A percentile compares a stretch with the other conserved stretches of the same genome.
phyloP scores from a whole-genome alignment of 2,329 filamentous ascomycete species.

The Paracamarosporium sp. region DNA sequence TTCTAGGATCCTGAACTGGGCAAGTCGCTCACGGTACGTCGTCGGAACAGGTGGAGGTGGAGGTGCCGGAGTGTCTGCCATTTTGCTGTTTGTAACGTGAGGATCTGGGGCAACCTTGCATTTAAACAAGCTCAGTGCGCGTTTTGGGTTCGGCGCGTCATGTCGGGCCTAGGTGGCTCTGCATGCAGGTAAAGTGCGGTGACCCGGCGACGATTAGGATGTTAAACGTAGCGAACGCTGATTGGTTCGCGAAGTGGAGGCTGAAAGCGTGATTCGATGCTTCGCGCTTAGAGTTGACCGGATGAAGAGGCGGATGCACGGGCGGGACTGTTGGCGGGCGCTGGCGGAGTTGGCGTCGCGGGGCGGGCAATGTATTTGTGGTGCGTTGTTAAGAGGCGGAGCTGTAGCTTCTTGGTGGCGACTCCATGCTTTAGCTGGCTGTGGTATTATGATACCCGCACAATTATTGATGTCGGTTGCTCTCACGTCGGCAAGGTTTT shows the following conservation, averaged over 20 bases:
- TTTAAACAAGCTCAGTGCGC: conserved; percentile 34
- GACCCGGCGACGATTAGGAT: conserved; percentile 38
- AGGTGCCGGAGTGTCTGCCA: conserved; percentile 27
- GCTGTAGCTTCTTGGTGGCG: background rate
- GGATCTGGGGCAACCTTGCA: conserved; percentile 33
- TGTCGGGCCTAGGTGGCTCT: conserved; percentile 35
- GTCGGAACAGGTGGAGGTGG: conserved; percentile 20
- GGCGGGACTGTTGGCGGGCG: conserved; percentile 29
- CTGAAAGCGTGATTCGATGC: conserved; percentile 35
- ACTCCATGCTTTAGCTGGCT: background rate
- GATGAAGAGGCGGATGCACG: conserved; percentile 24
- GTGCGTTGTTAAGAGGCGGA: background rate
- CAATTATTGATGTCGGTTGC: no score
- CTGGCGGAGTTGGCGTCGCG: conserved; percentile 9
- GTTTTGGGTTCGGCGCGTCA: conserved; percentile 32
- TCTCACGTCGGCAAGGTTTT: no score
- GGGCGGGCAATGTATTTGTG: conserved; percentile 6
- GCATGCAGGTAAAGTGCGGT: conserved; percentile 43
- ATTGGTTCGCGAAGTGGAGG: conserved; percentile 40
- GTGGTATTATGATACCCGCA: no score
- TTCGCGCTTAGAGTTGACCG: conserved; percentile 32
- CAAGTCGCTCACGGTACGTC: conserved; percentile 42
- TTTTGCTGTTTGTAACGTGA: conserved; percentile 15
- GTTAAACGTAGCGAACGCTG: conserved; percentile 43
- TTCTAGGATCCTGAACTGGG: conserved; percentile 45